Evolutionary conservation across 805 yeast genomes (phyloP), one percentile per base, ranked within the genome.

Genomic region (Yamadazyma laniorum): DNA sequence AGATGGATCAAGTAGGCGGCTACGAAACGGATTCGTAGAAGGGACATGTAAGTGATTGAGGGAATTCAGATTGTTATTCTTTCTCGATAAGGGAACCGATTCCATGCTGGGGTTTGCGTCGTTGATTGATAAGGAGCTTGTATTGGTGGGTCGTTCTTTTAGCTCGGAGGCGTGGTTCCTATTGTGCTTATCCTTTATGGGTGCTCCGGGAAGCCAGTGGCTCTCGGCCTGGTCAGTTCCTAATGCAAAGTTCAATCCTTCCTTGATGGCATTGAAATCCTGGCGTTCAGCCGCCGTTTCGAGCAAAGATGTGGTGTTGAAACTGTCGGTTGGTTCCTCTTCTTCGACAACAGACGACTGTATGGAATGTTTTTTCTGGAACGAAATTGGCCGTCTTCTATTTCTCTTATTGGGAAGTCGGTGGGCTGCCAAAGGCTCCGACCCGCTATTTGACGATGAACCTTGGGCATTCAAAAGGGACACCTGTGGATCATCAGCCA

Each of bases 191-290:
- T 29, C 32, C 15, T 27, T 19, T 9, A 15, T 35, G 6, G 21
- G n/a, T 2, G 26, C 21, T 5, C 25, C 22, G 4, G 68, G 68
- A 26, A 63, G 54, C 69, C 69, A 63, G 29, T 56, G 51, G 9
- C 58, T 50, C 6, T 35, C 50, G 5, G 47, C 42, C 5, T 47
- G 47, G 11, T 47, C 35, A 3, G 54, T 45, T 5, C 70, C 70
- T n/a, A 64, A 49, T 3, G 70, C 70, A 40, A 58, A 55, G 22
- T 50, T 51, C 8, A 64, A 45, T 1, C 69, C 67, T 40, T 61
- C 62, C 34, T 50, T 51, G 21, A 64, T 45, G 23, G 65, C 66
- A 25, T 55, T 56, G 21, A 61, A 47, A 38, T 62, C 66, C 29
- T 51, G 51, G n/a, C 48, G 51, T 11, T 51, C 49, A 2, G 60